A percentile compares a stretch with the other conserved stretches of the same genome.
Conservation (phyloP, 2,329 filamentous ascomycete species). For the Byssothecium circinans region DNA sequence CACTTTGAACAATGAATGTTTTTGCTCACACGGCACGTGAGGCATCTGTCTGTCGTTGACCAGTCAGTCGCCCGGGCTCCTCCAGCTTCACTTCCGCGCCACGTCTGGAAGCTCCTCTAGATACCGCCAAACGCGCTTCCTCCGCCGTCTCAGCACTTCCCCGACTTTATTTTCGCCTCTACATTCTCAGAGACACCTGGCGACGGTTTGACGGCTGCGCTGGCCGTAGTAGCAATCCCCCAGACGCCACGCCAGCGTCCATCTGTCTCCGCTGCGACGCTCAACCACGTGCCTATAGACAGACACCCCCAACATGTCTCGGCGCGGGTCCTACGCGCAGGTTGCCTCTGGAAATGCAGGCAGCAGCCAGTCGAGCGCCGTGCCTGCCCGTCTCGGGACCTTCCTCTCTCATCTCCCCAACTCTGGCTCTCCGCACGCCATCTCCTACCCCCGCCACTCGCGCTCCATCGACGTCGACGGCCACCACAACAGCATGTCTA, state of each 20-base stretch:
- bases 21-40: conserved; percentile 23
- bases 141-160: conserved; percentile 15
- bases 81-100: not conserved
- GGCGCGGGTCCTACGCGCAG: conserved; percentile 64
- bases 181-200: no score
- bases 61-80: conserved; percentile 2
- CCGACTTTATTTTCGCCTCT: conserved; percentile 8
- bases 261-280: not conserved
- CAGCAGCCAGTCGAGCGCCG: conserved; percentile 35
- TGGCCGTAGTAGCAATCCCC: conserved; percentile 2
- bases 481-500: conserved; percentile 48
- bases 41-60: conserved; percentile 31
- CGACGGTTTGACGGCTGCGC: not conserved
- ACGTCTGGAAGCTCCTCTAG: not conserved
- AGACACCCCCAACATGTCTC: conserved; percentile 31
- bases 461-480: conserved; percentile 53
- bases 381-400: conserved; percentile 44
- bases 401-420: conserved; percentile 61
- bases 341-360: conserved; percentile 56
- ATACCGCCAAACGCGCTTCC: not conserved
- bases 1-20: conserved; percentile 36
- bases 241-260: not conserved
- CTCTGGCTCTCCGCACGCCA: conserved; percentile 31
- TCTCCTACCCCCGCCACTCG: conserved; percentile 36
- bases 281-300: not conserved